Evolutionary conservation across 305 asterid species (phyloP).

Genomic region (Fraxinus baroniana): DNA sequence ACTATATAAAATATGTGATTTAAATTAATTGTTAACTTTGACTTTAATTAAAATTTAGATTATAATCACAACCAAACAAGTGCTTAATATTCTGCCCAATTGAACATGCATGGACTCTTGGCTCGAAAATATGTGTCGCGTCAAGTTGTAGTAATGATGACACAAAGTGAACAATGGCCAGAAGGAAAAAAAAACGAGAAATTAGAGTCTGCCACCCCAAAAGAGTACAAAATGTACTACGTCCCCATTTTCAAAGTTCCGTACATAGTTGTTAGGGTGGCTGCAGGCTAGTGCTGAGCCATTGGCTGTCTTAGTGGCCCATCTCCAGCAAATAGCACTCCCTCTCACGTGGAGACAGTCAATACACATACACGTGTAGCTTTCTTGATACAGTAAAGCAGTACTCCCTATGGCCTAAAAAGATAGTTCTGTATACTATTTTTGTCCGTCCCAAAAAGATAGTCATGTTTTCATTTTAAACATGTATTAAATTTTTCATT

Average conservation of each 20-base stretch:
- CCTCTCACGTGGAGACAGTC: conserved; percentile 14
- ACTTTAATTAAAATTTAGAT: too few species aligned
- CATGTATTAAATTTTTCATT: too few species aligned
- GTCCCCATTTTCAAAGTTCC: conserved; percentile 28
- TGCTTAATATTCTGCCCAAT: neutral
- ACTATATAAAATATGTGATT: too few species aligned
- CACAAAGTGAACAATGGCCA: neutral
- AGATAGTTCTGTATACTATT: too few species aligned
- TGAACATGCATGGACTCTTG: conserved; percentile 9
- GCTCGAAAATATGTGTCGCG: conserved; percentile 11
- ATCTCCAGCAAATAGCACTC: conserved; percentile 34
- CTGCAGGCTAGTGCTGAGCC: neutral
- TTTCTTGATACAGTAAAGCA: neutral
- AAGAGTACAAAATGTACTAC: conserved; percentile 29
- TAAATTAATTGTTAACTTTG: too few species aligned
- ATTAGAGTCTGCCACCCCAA: conserved; percentile 26
- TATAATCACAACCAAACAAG: too few species aligned
- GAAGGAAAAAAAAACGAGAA: neutral
- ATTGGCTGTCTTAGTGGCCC: conserved; percentile 11
- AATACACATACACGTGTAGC: neutral
- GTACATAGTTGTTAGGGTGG: conserved; percentile 24
- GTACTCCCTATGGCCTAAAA: too few species aligned
- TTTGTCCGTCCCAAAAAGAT: too few species aligned
- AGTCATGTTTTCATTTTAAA: too few species aligned
- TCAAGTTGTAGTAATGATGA: neutral